phyloP scores from a whole-genome alignment of 768 basidiomycete species.

The Mycena amicta region DNA sequence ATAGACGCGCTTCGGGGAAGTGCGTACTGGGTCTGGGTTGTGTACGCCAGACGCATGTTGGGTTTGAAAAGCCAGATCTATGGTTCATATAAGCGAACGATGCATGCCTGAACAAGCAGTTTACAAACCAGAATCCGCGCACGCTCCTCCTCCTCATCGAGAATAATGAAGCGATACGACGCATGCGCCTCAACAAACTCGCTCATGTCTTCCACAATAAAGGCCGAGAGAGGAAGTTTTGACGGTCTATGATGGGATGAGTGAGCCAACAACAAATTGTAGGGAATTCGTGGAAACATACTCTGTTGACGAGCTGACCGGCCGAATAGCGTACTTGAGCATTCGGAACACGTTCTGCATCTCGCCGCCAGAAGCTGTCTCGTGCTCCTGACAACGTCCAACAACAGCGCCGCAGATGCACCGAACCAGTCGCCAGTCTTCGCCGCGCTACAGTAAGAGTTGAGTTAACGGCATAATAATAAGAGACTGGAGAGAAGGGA shows the following conservation, averaged over 20 bases:
- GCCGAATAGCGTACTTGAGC: constrained; percentile 83
- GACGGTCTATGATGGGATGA: constrained; percentile 33
- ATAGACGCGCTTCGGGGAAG: constrained; percentile 66
- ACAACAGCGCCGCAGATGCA: constrained; percentile 86
- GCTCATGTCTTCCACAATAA: constrained; percentile 87
- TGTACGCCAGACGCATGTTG: constrained; percentile 77
- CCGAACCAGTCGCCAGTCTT: constrained; percentile 65
- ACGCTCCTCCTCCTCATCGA: constrained; percentile 84
- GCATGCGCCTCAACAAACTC: constrained; percentile 93
- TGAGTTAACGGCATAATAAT: constrained; percentile 11
- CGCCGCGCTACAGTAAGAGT: constrained; percentile 46
- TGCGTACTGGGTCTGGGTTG: constrained; percentile 51
- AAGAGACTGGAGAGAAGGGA: constrained; percentile 19
- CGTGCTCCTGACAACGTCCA: constrained; percentile 67
- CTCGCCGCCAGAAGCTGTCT: constrained; percentile 31
- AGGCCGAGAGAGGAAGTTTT: constrained; percentile 76
- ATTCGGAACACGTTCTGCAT: constrained; percentile 60
- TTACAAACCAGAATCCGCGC: constrained; percentile 74
- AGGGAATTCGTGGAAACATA: constrained; percentile 45
- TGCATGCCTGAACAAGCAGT: not conserved
- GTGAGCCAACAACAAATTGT: too few relatives aligned
- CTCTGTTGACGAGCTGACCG: constrained; percentile 62
- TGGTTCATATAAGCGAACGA: not conserved
- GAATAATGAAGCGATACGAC: constrained; percentile 86
- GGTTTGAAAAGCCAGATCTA: constrained; percentile 98